A percentile compares a stretch with the other conserved stretches of the same genome.
Conservation (phyloP, 768 basidiomycete species). For the Lentinula sp. region DNA sequence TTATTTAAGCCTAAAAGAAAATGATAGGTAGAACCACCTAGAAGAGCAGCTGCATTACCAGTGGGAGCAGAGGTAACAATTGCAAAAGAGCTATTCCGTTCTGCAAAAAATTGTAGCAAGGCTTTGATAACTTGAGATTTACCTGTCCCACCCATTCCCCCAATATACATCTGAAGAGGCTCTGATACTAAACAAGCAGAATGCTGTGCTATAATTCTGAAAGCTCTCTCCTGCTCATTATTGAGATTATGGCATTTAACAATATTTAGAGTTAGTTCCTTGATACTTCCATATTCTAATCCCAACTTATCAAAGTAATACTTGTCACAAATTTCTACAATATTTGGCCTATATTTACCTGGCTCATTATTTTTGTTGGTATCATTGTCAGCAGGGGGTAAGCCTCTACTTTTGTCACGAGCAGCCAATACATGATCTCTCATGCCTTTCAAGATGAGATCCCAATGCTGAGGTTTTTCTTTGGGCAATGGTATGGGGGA, state of each 20-base stretch:
- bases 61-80: constrained; percentile 9
- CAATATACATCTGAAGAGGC: constrained; percentile 10
- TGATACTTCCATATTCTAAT: not conserved
- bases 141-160: constrained; percentile 15
- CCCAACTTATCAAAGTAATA: not conserved
- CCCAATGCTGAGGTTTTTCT: no score
- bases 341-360: not conserved
- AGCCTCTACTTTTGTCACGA: no score
- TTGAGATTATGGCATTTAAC: constrained; percentile 9
- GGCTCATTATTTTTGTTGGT: no score
- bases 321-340: not conserved
- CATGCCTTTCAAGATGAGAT: no score
- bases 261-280: constrained; percentile 4
- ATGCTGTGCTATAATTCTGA: not conserved
- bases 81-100: not conserved
- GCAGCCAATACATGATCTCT: no score
- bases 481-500: no score
- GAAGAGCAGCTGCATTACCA: constrained; percentile 15
- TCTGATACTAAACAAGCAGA: no score
- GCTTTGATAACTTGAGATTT: constrained; percentile 14
- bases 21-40: constrained; percentile 21
- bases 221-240: constrained; percentile 15
- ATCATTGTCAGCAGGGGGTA: no score
- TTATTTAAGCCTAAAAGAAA: constrained; percentile 14
- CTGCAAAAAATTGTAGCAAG: constrained; percentile 5